phyloP scores from a whole-genome alignment of 176 grass and related monocot genomes.

The Oryza punctata region DNA sequence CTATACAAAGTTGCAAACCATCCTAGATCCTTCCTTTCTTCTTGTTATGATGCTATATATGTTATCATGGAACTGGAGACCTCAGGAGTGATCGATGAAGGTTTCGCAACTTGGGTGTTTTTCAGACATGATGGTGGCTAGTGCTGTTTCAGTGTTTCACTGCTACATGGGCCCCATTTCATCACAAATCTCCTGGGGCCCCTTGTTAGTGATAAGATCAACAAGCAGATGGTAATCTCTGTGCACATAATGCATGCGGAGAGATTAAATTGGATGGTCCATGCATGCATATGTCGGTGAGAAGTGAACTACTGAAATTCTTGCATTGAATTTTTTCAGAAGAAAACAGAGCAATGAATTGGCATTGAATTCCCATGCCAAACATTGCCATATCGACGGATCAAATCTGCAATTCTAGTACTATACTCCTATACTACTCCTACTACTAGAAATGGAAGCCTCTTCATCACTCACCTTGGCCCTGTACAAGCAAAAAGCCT shows the following conservation, averaged over 20 bases:
- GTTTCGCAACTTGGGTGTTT: no score
- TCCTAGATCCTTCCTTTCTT: neutral
- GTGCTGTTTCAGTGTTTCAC: neutral
- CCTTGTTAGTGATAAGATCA: neutral
- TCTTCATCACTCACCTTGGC: neutral
- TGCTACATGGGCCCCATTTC: neutral
- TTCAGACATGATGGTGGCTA: no score
- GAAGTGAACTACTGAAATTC: neutral
- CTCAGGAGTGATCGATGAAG: no score
- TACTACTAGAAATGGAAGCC: constrained; percentile 28
- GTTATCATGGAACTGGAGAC: no score
- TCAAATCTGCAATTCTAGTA: neutral
- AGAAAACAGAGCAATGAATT: neutral
- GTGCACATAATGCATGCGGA: neutral
- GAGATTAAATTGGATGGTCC: neutral
- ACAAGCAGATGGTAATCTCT: neutral
- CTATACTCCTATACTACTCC: neutral
- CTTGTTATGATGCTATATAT: no score
- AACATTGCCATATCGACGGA: constrained; percentile 1
- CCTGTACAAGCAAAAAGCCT: constrained; percentile 20
- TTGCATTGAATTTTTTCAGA: neutral
- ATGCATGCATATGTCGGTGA: neutral
- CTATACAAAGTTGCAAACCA: neutral
- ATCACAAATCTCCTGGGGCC: neutral
- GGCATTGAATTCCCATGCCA: neutral